Percentiles rank a stretch among this genome's conserved stretches.
Conservation (phyloP, 2,329 filamentous ascomycete species). For the Madurella fahalii region DNA sequence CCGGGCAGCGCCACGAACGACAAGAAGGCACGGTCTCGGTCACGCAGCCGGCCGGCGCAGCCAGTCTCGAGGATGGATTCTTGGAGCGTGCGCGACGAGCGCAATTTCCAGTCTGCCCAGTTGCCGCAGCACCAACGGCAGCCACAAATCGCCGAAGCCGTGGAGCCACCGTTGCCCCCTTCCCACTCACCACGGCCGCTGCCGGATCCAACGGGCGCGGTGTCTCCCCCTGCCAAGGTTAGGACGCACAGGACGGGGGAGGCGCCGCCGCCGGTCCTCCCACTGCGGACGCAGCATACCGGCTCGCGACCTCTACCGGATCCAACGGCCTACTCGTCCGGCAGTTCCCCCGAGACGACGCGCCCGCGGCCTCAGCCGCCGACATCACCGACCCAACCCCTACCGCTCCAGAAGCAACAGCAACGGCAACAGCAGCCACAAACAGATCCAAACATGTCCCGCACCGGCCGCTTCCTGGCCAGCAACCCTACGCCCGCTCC, state of each 20-base stretch:
- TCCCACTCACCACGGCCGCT: constrained; percentile 37
- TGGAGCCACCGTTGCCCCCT: constrained; percentile 23
- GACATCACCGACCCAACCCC: neutral
- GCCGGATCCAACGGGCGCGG: constrained; percentile 35
- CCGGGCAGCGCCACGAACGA: constrained; percentile 27
- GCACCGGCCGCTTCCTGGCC: constrained; percentile 56
- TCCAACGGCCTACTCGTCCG: constrained; percentile 28
- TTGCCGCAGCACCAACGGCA: constrained; percentile 42
- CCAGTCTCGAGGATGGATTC: constrained; percentile 56
- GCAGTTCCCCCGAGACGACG: constrained; percentile 4
- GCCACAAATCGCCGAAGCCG: constrained; percentile 22
- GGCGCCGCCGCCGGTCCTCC: constrained; percentile 19
- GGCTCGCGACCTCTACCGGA: constrained; percentile 42
- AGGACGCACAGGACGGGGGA: constrained; percentile 33
- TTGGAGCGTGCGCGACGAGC: constrained; percentile 58
- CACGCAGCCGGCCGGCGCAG: constrained; percentile 37
- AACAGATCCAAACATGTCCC: constrained; percentile 31
- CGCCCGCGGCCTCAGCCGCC: constrained; percentile 2
- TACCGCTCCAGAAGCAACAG: constrained; percentile 2
- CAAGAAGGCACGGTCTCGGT: constrained; percentile 36
- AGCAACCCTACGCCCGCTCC: constrained; percentile 48
- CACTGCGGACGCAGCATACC: constrained; percentile 28
- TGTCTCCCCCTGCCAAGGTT: constrained; percentile 25
- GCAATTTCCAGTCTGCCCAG: constrained; percentile 57
- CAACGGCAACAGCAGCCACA: constrained; percentile 4